Conservation (phyloP, 1,284 basidiomycete genomes). For the Fomitopsis betulina region DNA sequence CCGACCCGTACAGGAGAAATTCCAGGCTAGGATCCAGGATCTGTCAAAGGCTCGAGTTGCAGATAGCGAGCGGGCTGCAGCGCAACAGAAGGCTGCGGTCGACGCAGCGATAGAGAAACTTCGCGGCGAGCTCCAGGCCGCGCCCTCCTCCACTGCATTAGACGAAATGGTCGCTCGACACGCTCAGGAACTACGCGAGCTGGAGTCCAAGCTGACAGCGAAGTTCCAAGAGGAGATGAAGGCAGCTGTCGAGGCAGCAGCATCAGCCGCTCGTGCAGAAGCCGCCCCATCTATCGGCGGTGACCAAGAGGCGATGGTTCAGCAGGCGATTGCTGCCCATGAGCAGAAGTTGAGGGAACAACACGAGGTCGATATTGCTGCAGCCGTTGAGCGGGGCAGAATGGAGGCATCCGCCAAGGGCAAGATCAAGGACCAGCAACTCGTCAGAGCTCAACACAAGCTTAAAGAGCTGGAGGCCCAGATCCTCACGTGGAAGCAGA, state of each 20-base stretch:
- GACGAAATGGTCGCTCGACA: slow-evolving; percentile 48
- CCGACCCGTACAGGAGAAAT: slow-evolving; percentile 35
- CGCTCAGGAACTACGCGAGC: slow-evolving; percentile 49
- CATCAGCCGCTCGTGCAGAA: slow-evolving; percentile 26
- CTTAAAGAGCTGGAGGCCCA: slow-evolving; percentile 66
- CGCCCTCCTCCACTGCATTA: slow-evolving; percentile 19
- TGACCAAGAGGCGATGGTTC: slow-evolving; percentile 41
- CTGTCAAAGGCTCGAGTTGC: slow-evolving; percentile 34
- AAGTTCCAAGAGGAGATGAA: slow-evolving; percentile 56
- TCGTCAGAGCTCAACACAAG: slow-evolving; percentile 51
- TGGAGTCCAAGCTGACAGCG: slow-evolving; percentile 47
- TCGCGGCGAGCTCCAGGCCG: slow-evolving; percentile 38
- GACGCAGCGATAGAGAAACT: slow-evolving; percentile 52
- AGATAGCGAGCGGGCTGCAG: slow-evolving; percentile 30
- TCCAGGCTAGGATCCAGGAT: slow-evolving; percentile 35
- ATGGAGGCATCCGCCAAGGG: slow-evolving; percentile 54
- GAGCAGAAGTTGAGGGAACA: slow-evolving; percentile 41
- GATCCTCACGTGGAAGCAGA: slow-evolving; percentile 49
- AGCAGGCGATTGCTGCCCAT: slow-evolving; percentile 45
- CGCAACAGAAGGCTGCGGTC: slow-evolving; percentile 42
- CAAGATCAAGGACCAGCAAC: slow-evolving; percentile 65
- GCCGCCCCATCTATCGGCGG: slow-evolving; percentile 21
- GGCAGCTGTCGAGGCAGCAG: slow-evolving; percentile 40
- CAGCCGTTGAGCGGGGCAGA: slow-evolving; percentile 63
- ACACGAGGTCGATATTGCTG: slow-evolving; percentile 50